Base-by-base conservation (phyloP, 768 basidiomycete species). In the Goffeauzyma gilvescens region DNA sequence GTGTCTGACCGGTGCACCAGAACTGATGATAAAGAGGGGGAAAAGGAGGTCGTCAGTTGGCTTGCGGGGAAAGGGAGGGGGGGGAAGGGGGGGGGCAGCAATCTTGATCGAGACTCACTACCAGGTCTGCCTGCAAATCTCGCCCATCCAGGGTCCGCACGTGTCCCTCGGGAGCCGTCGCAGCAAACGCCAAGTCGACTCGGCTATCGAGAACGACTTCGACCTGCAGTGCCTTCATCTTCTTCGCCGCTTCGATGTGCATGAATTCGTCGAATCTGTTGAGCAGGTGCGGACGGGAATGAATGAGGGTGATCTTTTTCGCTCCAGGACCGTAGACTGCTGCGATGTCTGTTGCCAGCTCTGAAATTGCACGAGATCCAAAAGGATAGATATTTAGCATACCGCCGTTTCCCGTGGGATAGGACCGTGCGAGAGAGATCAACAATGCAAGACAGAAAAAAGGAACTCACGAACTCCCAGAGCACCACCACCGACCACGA, bases 401-500 rank as follows among this genome's bases (percentile, higher is more conserved):
- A 27, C 27, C 31, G n/a, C 10, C 12, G 21, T 25, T 31, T 20
- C 36, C n/a, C 35, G 28, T 30, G 12, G 6, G 14, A 9, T 23
- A 30, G 15, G 14, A n/a, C n/a, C n/a, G n/a, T n/a, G n/a, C n/a
- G n/a, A n/a, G n/a, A n/a, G n/a, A n/a, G n/a, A n/a, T n/a, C n/a
- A n/a, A n/a, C n/a, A n/a, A n/a, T n/a, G n/a, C n/a, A n/a, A n/a
- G n/a, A n/a, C n/a, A n/a, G n/a, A n/a, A n/a, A n/a, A n/a, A n/a
- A 2, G 2, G 4, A 4, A 58, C 58, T 57, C 21, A 61, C 59
- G 59, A 15, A 65, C 60, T n/a, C 66, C 66, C 17, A 66, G 42
- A 4, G 66, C 63, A 3, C 66, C 66, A 10, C 62, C 66, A n/a
- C 66, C 66, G 38, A 67, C 59, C 18, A 66, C 52, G 4, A 65